Conservation (phyloP, 2,329 filamentous ascomycete genomes). For the Exophiala calicioides region DNA sequence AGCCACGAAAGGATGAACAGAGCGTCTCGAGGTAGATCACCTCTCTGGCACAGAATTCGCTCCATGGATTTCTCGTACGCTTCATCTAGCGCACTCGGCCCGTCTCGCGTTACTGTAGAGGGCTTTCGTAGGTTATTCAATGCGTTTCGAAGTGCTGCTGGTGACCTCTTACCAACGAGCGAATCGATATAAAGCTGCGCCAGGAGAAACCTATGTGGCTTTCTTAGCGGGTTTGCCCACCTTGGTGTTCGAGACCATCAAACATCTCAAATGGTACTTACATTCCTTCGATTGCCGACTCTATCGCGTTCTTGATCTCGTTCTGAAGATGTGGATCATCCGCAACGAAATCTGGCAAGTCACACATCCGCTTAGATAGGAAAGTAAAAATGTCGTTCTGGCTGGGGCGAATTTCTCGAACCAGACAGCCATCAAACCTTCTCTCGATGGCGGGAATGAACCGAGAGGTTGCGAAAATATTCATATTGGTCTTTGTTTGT, state of each 20-base stretch:
- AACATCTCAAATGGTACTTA: conserved; percentile 13
- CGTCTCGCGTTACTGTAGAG: too few relatives aligned
- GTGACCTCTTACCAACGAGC: too few relatives aligned
- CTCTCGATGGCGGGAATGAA: conserved; percentile 30
- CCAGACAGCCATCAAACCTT: conserved; percentile 24
- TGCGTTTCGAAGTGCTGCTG: too few relatives aligned
- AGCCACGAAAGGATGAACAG: conserved; percentile 34
- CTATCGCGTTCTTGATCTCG: conserved; percentile 17
- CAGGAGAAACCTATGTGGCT: too few relatives aligned
- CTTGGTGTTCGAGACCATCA: conserved; percentile 17
- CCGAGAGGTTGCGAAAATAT: conserved; percentile 39
- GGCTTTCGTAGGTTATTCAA: too few relatives aligned
- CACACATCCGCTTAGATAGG: conserved; percentile 17
- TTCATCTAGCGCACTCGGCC: too few relatives aligned
- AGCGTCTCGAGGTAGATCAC: too few relatives aligned
- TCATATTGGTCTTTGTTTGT: conserved; percentile 24
- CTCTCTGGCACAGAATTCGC: too few relatives aligned
- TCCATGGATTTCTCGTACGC: too few relatives aligned
- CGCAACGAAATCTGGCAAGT: conserved; percentile 15
- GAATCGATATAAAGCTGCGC: too few relatives aligned
- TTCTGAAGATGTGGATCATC: conserved; percentile 14
- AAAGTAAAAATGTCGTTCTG: conserved; percentile 10
- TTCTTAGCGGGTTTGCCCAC: too few relatives aligned
- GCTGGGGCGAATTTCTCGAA: conserved; percentile 41
- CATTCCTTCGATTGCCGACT: conserved; percentile 26